Percentiles rank a stretch among this genome's conserved stretches.
Evolutionary conservation across 208 protist species (phyloP).

Genomic region (Trypanosoma theileri): DNA sequence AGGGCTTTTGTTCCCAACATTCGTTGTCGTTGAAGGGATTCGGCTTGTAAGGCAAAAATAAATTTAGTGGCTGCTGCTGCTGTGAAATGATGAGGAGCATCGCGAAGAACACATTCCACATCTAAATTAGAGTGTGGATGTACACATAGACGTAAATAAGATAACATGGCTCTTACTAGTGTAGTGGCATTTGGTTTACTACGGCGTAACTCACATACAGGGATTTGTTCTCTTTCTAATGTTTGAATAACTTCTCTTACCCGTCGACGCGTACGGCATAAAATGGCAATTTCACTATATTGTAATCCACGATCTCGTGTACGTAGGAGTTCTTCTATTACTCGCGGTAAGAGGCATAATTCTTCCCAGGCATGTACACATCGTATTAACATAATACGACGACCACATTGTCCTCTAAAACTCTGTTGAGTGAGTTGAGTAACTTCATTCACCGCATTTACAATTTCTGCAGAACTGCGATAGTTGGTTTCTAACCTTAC

Average conservation of each 20-base stretch:
- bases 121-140: conserved; percentile 57
- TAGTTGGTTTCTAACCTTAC: conserved; percentile 76
- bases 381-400: conserved; percentile 34
- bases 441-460: conserved; percentile 58
- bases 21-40: conserved; percentile 32
- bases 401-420: conserved; percentile 41
- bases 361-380: conserved; percentile 45
- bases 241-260: conserved; percentile 41
- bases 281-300: conserved; percentile 77
- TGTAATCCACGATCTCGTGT: conserved; percentile 31
- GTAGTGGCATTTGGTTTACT: conserved; percentile 35
- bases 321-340: conserved; percentile 51
- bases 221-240: conserved; percentile 50
- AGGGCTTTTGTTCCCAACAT: conserved; percentile 17
- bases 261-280: conserved; percentile 66
- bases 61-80: conserved; percentile 37
- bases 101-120: conserved; percentile 50
- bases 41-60: conserved; percentile 44
- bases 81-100: conserved; percentile 43
- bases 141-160: conserved; percentile 61
- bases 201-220: conserved; percentile 44
- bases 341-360: conserved; percentile 36
- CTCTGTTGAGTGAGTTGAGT: conserved; percentile 45
- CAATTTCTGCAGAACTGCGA: conserved; percentile 73
- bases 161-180: conserved; percentile 46